Evolutionary conservation across 371 early-diverging fungal genomes (phyloP), one percentile per base, ranked within the genome.

Genomic region (Lichtheimia hyalospora): DNA sequence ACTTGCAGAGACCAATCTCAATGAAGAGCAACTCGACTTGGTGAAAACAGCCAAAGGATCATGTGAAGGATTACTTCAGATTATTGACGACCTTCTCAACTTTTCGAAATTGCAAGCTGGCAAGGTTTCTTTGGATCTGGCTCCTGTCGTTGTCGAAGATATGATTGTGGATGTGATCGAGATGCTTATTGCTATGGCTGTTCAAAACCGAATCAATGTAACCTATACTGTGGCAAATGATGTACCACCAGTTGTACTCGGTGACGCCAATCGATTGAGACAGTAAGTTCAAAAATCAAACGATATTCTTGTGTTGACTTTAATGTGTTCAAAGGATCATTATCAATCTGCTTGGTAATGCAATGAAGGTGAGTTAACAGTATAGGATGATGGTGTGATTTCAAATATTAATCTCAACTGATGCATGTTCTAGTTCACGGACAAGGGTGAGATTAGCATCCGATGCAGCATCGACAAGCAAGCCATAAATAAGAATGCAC

Each of bases 51-150:
- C 85, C 16, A 84, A 83, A 52, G 83, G 78, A 3, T 81, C 81
- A 0, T 85, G 84, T 49, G 81, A 84, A 64, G 79, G 81, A 54
- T 27, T 86, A 21, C 64, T 84, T 25, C 74, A 78, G 18, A 83
- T 86, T 24, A 86, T 86, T 57, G 84, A 86, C 46, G 86, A 86
- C 58, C 61, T 86, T 13, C 60, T 86, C 18, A 84, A 86, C 64
- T 86, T 86, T 53, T 84, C 84, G 57, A 86, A 85, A 14, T 57
- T 86, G 39, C 79, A 86, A 64, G 82, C 86, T 0, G 86, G 84
- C 40, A 86, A 86, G 49, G 82, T 86, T 6, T 66, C 76, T 0
- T 49, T 86, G 51, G 85, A 86, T 52, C 39, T 75, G 0, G 63
- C 77, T 2, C 77, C 81, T 3, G 49, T 85, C 20, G 66, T 75